Percentiles rank a stretch among this genome's conserved stretches.
These are phyloP conservation scores for Neopestalotiopsis sp. DNA, from an alignment of 2,329 filamentous ascomycete species.

Conservation along the genomic window DNA sequence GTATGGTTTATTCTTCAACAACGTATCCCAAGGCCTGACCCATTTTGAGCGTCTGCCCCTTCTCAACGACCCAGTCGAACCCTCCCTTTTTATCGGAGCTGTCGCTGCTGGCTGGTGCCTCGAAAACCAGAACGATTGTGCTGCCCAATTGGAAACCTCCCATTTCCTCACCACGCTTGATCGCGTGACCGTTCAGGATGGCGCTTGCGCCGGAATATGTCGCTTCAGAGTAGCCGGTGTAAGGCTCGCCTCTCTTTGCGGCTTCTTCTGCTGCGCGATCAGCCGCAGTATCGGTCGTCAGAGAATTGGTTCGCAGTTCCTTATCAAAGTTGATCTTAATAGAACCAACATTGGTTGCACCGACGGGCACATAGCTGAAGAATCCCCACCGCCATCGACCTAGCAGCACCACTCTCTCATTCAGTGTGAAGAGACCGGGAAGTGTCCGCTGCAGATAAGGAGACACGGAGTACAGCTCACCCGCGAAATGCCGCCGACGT, in stretches of 20 bases:
- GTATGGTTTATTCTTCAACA: constrained; percentile 42
- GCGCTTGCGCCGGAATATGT: constrained; percentile 80
- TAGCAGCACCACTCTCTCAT: constrained; percentile 92
- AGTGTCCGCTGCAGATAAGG: constrained; percentile 93
- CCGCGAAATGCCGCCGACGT: constrained; percentile 93
- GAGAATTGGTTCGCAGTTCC: constrained; percentile 89
- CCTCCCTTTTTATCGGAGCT: constrained; percentile 59
- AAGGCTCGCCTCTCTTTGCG: constrained; percentile 75
- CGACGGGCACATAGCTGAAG: constrained; percentile 94
- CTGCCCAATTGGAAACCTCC: constrained; percentile 96
- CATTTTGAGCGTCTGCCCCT: constrained; percentile 87
- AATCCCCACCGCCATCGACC: constrained; percentile 97
- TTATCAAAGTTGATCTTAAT: constrained; percentile 97
- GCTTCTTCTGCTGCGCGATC: constrained; percentile 85
- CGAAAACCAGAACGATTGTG: constrained; percentile 94
- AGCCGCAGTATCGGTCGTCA: constrained; percentile 90
- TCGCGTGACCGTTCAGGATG: constrained; percentile 80
- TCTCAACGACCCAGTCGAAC: constrained; percentile 86
- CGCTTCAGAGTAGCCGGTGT: constrained; percentile 91
- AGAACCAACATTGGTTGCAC: constrained; percentile 95
- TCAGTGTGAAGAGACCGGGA: constrained; percentile 93
- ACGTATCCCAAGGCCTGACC: constrained; percentile 85
- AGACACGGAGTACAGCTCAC: constrained; percentile 92
- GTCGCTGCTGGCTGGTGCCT: constrained; percentile 77
- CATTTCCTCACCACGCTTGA: constrained; percentile 93